These are phyloP conservation scores for Fusarium pseudoanthophilum DNA, from an alignment of 2,329 filamentous ascomycete genomes.

Conservation along the genomic window DNA sequence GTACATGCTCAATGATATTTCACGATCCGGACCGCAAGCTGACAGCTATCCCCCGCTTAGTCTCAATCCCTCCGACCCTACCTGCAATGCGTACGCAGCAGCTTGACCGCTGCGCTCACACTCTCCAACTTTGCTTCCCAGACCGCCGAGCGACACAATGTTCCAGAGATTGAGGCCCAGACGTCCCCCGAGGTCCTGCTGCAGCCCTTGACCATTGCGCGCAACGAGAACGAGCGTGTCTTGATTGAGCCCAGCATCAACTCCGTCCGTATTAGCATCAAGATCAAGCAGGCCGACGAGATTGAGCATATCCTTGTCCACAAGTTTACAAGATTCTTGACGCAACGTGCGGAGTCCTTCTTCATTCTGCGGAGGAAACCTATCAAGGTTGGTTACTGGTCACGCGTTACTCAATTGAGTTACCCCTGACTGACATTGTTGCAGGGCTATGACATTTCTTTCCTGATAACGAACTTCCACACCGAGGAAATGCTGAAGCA, in stretches of 20 bases:
- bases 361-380: constrained; percentile 96
- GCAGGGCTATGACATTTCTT: constrained; percentile 97
- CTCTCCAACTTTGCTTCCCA: constrained; percentile 95
- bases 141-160: constrained; percentile 95
- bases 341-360: constrained; percentile 83
- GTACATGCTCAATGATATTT: constrained; percentile 17
- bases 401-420: background rate
- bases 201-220: constrained; percentile 87
- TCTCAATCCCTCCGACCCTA: constrained; percentile 98
- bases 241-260: constrained; percentile 97
- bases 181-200: constrained; percentile 94
- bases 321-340: constrained; percentile 97
- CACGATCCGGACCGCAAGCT: constrained; percentile 20
- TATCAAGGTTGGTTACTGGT: constrained; percentile 75
- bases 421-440: constrained; percentile 36
- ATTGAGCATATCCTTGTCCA: constrained; percentile 98
- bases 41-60: constrained; percentile 55
- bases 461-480: constrained; percentile 98
- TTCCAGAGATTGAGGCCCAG: constrained; percentile 94
- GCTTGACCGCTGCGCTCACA: constrained; percentile 91
- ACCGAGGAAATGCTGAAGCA: constrained; percentile 99
- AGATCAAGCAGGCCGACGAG: constrained; percentile 99
- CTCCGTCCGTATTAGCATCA: constrained; percentile 95
- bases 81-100: constrained; percentile 94
- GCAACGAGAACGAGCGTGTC: constrained; percentile 97